phyloP scores from a whole-genome alignment of 768 basidiomycete species.

The Tylopilus balloui region DNA sequence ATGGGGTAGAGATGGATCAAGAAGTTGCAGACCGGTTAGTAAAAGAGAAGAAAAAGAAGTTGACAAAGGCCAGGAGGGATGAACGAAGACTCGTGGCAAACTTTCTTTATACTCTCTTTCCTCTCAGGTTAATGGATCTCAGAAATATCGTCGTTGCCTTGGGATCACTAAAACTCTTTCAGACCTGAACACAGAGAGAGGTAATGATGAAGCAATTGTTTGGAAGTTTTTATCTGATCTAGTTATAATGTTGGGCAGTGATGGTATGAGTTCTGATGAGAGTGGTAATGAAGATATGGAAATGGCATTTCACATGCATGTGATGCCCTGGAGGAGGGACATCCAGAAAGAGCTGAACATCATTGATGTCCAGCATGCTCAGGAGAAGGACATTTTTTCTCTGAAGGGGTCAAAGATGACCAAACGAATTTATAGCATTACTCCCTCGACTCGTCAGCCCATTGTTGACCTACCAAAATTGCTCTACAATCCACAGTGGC shows the following conservation, averaged over 20 bases:
- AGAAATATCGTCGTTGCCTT: not conserved
- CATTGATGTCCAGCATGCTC: not conserved
- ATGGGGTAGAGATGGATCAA: not conserved
- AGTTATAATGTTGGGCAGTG: not conserved
- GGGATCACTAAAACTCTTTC: not conserved
- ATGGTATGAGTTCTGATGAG: constrained; percentile 9
- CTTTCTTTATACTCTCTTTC: not conserved
- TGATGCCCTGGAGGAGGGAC: constrained; percentile 1
- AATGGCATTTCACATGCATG: not conserved
- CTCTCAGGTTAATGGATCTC: not conserved
- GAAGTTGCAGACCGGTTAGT: not conserved
- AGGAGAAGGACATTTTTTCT: not conserved
- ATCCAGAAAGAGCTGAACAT: constrained; percentile 4
- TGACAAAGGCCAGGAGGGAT: not conserved
- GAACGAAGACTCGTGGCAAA: not conserved
- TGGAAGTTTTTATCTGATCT: constrained; percentile 1
- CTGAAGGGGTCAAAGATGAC: constrained; percentile 2
- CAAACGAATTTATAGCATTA: not conserved
- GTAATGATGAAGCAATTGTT: not conserved
- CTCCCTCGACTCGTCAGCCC: too few species aligned
- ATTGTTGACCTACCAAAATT: too few species aligned
- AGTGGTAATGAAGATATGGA: constrained; percentile 2
- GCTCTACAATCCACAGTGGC: too few species aligned
- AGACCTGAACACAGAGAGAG: not conserved
- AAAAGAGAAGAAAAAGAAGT: not conserved